phyloP scores from a whole-genome alignment of 805 yeast species.

The Kuraishia borneana region DNA sequence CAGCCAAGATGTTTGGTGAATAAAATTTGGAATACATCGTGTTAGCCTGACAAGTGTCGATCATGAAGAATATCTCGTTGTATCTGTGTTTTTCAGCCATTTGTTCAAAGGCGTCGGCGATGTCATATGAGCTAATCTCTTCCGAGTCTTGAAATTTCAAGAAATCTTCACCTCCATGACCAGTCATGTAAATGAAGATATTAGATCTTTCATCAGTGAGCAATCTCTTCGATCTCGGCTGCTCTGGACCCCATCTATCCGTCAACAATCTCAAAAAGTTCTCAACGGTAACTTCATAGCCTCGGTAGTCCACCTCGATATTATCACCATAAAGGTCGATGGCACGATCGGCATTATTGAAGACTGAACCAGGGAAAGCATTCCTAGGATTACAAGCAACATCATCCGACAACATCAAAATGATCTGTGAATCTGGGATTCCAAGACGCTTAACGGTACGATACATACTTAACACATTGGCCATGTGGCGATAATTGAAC shows the following conservation, averaged over 20 bases:
- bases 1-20: constrained; percentile 85
- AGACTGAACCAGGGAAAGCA: constrained; percentile 92
- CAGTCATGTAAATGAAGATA: constrained; percentile 90
- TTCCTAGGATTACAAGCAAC: constrained; percentile 95
- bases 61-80: constrained; percentile 93
- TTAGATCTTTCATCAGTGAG: constrained; percentile 91
- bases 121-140: constrained; percentile 88
- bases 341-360: constrained; percentile 85
- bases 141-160: constrained; percentile 97
- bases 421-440: constrained; percentile 95
- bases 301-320: constrained; percentile 93
- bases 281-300: constrained; percentile 97
- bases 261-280: constrained; percentile 87
- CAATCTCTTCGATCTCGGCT: constrained; percentile 84
- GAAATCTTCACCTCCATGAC: constrained; percentile 98
- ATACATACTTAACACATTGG: constrained; percentile 88
- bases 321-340: constrained; percentile 89
- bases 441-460: constrained; percentile 93
- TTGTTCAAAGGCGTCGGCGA: constrained; percentile 95
- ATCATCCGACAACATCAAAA: constrained; percentile 92
- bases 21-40: constrained; percentile 91
- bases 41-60: constrained; percentile 98
- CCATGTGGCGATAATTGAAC: constrained; percentile 98
- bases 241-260: constrained; percentile 91
- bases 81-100: constrained; percentile 95